Evolutionary conservation across 768 basidiomycete genomes (phyloP), one percentile per base, ranked within the genome.

Genomic region (Rhizopogon salebrosus): DNA sequence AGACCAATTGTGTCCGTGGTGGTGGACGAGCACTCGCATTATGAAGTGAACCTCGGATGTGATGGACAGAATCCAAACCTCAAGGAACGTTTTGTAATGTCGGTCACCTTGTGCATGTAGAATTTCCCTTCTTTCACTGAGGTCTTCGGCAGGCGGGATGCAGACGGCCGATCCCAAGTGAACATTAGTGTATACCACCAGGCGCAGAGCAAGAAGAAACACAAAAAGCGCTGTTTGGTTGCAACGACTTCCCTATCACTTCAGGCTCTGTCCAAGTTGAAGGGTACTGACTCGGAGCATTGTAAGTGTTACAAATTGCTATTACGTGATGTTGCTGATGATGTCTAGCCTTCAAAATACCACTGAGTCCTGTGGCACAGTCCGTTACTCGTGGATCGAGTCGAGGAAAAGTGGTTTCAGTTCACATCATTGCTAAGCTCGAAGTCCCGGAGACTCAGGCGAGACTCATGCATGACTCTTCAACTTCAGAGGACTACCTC

Each of bases 41-140:
- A 81, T 53, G 87, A 89, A 59, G 71, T 79, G 8, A 65, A 72
- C 20, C 77, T 89, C 2, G 87, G 87, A 0, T 71, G 71, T 18
- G 85, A 89, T 51, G 87, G 87, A 0, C 85, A 87, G 60, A 85
- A 83, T 52, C 78, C 84, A 1, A 88, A 89, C 59, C 67, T 81
- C 43, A 84, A 81, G 55, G 71, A 76, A 1, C 66, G 64, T 1
- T 77, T 83, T 52, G 57, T 62, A 24, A 70, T 87, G 87, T 87
- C 62, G 50, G 83, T 72, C 3, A 11, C 24, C 22, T 18, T 11
- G 27, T 24, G 6, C 10, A 14, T n/a, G n/a, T n/a, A n/a, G n/a
- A n/a, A 2, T 31, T 10, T 14, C 16, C 18, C n/a, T 18, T 6
- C 11, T 22, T 57, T 20, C 35, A 8, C 18, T 41, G 5, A 9